phyloP scores from a whole-genome alignment of 371 early-diverging fungal genomes.

The Phascolomyces articulosus region DNA sequence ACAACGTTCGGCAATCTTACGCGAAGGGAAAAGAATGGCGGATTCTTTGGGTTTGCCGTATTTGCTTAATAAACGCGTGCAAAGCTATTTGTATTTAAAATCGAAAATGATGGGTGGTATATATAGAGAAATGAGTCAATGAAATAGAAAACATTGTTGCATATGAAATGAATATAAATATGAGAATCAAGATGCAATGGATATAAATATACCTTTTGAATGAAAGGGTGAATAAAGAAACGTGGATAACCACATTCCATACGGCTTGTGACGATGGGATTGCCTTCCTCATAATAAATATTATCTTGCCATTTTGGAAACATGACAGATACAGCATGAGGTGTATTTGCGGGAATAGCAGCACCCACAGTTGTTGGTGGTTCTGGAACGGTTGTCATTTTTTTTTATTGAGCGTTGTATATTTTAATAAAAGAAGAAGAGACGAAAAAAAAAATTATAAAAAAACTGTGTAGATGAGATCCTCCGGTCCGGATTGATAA shows the following conservation, averaged over 20 bases:
- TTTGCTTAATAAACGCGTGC: constrained; percentile 57
- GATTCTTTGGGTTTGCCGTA: constrained; percentile 69
- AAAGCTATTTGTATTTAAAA: constrained; percentile 23
- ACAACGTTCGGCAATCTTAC: constrained; percentile 71
- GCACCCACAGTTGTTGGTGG: constrained; percentile 59
- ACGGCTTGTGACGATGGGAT: constrained; percentile 67
- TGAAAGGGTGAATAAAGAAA: constrained; percentile 80
- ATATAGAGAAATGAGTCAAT: too few species aligned
- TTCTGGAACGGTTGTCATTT: constrained; percentile 30
- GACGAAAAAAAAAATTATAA: not conserved
- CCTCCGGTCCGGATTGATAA: too few species aligned
- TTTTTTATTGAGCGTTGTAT: not conserved
- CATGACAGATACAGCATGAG: constrained; percentile 90
- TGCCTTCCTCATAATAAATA: constrained; percentile 90
- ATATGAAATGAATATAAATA: too few species aligned
- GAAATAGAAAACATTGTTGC: too few species aligned
- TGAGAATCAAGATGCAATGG: too few species aligned
- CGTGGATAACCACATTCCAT: constrained; percentile 93
- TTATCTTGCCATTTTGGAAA: constrained; percentile 93
- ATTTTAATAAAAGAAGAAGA: not conserved
- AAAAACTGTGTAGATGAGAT: too few species aligned
- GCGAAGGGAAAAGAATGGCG: constrained; percentile 78
- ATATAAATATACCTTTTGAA: constrained; percentile 61
- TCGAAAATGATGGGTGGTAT: too few species aligned
- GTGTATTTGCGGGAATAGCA: constrained; percentile 74